Percentiles rank a stretch among this genome's conserved stretches.
Conservation (phyloP, 1,284 basidiomycete genomes). For the Meira miltonrushii region DNA sequence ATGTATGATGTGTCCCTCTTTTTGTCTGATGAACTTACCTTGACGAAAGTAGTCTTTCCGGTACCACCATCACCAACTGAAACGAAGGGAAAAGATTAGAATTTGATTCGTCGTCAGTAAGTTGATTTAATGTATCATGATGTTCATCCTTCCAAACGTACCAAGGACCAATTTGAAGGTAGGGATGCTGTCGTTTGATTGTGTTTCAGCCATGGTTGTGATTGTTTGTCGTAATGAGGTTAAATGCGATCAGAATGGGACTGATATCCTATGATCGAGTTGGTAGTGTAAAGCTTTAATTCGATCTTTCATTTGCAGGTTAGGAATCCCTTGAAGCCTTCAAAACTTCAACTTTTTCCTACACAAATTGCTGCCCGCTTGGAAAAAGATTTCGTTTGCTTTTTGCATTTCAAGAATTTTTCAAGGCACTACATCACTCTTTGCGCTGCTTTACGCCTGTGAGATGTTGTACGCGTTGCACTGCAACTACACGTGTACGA, state of each 20-base stretch:
- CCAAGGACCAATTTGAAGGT: constrained; percentile 99
- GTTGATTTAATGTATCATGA: constrained; percentile 15
- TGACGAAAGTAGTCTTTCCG: constrained; percentile 62
- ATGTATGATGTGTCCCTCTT: not conserved
- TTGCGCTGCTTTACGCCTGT: too few species aligned
- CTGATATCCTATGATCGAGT: not conserved
- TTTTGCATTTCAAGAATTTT: too few species aligned
- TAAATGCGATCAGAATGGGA: not conserved
- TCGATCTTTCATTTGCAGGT: not conserved
- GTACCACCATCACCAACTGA: constrained; percentile 93
- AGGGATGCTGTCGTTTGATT: constrained; percentile 59
- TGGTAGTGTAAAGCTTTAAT: too few species aligned
- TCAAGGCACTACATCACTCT: too few species aligned
- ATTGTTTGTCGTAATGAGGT: not conserved
- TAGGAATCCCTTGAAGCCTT: not conserved
- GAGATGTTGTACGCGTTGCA: too few species aligned
- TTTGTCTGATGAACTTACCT: constrained; percentile 22
- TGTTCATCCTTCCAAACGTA: constrained; percentile 55
- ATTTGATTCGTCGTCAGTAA: constrained; percentile 23
- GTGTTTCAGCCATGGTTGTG: constrained; percentile 23
- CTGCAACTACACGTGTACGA: too few species aligned
- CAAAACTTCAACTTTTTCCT: not conserved
- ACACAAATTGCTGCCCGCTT: too few species aligned
- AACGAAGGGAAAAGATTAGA: constrained; percentile 23
- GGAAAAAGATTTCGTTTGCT: too few species aligned